Evolutionary conservation across 116 monocot species (phyloP).

Genomic region (Posidonia oceanica): DNA sequence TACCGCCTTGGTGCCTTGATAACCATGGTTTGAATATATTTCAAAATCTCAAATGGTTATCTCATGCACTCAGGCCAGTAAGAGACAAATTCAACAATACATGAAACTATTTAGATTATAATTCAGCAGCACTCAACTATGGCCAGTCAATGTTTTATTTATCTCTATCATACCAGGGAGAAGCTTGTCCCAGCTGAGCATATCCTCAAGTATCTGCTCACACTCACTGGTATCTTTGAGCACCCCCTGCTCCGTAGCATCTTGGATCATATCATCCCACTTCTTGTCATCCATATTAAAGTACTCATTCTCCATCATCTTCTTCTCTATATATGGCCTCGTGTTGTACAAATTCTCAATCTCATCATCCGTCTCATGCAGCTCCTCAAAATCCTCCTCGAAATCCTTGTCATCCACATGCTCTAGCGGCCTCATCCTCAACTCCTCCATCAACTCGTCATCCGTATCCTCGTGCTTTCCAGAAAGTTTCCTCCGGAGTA

Average conservation of each 20-base stretch:
- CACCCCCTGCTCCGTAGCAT: slow-evolving; percentile 61
- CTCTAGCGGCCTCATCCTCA: slow-evolving; percentile 43
- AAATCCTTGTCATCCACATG: slow-evolving; percentile 57
- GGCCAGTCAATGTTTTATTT: too few species aligned
- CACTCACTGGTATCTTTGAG: slow-evolving; percentile 71
- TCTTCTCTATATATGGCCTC: slow-evolving; percentile 48
- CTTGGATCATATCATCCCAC: slow-evolving; percentile 77
- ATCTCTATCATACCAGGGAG: slow-evolving; percentile 51
- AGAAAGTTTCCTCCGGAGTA: slow-evolving; percentile 36
- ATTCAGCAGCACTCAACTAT: too few species aligned
- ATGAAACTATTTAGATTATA: too few species aligned
- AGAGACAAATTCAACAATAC: too few species aligned
- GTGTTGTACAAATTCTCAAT: slow-evolving; percentile 66
- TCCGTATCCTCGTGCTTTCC: slow-evolving; percentile 69
- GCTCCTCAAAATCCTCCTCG: slow-evolving; percentile 80
- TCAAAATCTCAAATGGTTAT: too few species aligned
- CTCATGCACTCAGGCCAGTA: too few species aligned
- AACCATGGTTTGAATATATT: neutral
- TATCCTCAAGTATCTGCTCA: slow-evolving; percentile 89
- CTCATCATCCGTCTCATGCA: slow-evolving; percentile 79
- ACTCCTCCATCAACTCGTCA: slow-evolving; percentile 69
- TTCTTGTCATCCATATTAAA: slow-evolving; percentile 82
- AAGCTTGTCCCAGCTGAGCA: slow-evolving; percentile 90
- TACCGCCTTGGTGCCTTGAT: too few species aligned
- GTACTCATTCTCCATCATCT: slow-evolving; percentile 56